phyloP scores from a whole-genome alignment of 2,329 filamentous ascomycete species.

The Colletotrichum paranaense region DNA sequence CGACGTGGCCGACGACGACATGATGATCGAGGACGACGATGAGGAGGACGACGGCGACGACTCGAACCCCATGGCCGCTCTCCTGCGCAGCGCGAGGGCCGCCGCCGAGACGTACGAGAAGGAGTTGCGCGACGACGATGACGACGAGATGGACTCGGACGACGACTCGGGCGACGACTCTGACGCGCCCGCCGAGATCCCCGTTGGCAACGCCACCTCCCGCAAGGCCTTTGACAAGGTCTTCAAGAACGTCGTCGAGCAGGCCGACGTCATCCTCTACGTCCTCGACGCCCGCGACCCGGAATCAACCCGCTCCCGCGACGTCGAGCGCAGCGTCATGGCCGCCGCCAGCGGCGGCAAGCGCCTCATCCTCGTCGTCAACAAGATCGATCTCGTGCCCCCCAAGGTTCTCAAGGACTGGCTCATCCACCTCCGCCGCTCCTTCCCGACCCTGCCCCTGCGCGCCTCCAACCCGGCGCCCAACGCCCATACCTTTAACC shows the following conservation, averaged over 20 bases:
- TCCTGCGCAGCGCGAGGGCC: constrained; percentile 84
- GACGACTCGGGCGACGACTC: constrained; percentile 64
- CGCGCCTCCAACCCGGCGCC: constrained; percentile 84
- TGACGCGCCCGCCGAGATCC: constrained; percentile 64
- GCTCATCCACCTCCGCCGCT: constrained; percentile 85
- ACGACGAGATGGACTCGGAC: constrained; percentile 58
- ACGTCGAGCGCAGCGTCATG: constrained; percentile 92
- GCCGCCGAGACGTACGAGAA: constrained; percentile 81
- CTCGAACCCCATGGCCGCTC: constrained; percentile 91
- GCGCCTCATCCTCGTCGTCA: constrained; percentile 88
- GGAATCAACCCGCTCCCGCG: constrained; percentile 88
- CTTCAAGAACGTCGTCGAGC: constrained; percentile 92
- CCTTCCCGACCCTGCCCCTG: constrained; percentile 91
- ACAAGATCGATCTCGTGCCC: constrained; percentile 95
- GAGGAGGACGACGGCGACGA: constrained; percentile 71
- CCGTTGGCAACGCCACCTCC: constrained; percentile 70
- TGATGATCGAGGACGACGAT: constrained; percentile 61
- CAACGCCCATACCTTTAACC: constrained; percentile 92
- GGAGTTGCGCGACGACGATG: constrained; percentile 69
- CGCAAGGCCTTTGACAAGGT: constrained; percentile 93
- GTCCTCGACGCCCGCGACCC: constrained; percentile 93
- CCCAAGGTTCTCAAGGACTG: constrained; percentile 84
- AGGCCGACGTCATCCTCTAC: constrained; percentile 91
- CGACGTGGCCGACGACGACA: constrained; percentile 58
- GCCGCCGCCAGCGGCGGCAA: constrained; percentile 86